Conservation (phyloP, 257 asterid species). For the Salvia splendens region DNA sequence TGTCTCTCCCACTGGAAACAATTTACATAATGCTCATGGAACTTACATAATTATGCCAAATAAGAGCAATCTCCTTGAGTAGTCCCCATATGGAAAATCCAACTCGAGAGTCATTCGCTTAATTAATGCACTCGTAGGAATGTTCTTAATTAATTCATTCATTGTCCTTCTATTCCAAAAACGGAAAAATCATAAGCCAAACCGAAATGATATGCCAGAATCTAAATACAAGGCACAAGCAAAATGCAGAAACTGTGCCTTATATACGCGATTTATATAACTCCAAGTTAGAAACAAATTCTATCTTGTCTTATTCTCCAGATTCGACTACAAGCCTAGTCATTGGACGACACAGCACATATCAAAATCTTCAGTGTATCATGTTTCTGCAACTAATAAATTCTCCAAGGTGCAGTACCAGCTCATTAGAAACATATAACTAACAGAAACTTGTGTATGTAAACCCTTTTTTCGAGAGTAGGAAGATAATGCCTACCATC, state of each 20-base stretch:
- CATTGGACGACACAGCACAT: not conserved
- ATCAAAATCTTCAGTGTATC: not conserved
- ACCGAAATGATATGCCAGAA: not conserved
- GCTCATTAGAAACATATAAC: not conserved
- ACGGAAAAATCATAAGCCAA: not conserved
- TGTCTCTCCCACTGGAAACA: not conserved
- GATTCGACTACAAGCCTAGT: conserved; percentile 2
- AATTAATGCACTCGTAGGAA: not conserved
- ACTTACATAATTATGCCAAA: not conserved
- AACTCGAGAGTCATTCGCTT: not conserved
- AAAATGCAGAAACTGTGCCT: conserved; percentile 4
- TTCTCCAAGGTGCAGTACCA: too few relatives aligned
- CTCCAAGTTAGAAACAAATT: not conserved
- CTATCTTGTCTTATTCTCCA: conserved; percentile 1
- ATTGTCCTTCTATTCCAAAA: conserved; percentile 13
- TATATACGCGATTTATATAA: not conserved
- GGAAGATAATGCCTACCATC: conserved; percentile 56
- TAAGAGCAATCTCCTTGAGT: not conserved
- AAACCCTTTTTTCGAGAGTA: not conserved
- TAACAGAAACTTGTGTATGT: conserved; percentile 4
- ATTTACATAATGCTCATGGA: not conserved
- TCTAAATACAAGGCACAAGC: not conserved
- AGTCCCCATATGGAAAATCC: not conserved
- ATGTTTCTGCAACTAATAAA: not conserved
- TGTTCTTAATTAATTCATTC: not conserved